phyloP scores from a whole-genome alignment of 192 early-diverging fungal species.

The Coemansia sp. region DNA sequence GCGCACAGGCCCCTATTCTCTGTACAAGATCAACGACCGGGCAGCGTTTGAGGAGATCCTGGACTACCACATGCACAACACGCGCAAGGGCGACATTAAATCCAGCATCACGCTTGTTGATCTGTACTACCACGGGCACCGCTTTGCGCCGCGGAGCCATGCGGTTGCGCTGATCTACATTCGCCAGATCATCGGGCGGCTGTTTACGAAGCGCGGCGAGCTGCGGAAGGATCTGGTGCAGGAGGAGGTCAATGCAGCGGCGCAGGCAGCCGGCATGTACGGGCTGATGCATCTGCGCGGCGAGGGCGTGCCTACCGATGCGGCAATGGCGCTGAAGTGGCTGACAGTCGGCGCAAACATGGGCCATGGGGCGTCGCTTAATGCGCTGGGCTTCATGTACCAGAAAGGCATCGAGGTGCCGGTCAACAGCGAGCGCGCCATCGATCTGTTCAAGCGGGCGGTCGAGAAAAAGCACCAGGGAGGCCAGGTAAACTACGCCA shows the following conservation, averaged over 20 bases:
- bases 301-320: slow-evolving; percentile 70
- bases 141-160: slow-evolving; percentile 35
- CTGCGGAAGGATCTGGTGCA: slow-evolving; percentile 23
- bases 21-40: slow-evolving; percentile 49
- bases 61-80: slow-evolving; percentile 64
- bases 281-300: slow-evolving; percentile 92
- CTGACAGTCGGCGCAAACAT: slow-evolving; percentile 68
- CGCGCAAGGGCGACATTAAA: slow-evolving; percentile 56
- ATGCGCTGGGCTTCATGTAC: slow-evolving; percentile 84
- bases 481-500: slow-evolving; percentile 74
- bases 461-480: slow-evolving; percentile 71
- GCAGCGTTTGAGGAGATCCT: slow-evolving; percentile 72
- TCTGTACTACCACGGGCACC: slow-evolving; percentile 77
- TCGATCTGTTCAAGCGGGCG: slow-evolving; percentile 66
- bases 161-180: slow-evolving; percentile 24
- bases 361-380: slow-evolving; percentile 64
- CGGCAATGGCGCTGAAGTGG: slow-evolving; percentile 70
- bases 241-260: slow-evolving; percentile 46
- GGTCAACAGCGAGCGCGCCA: slow-evolving; percentile 59
- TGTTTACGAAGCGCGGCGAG: slow-evolving; percentile 27
- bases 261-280: slow-evolving; percentile 74
- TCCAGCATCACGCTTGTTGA: slow-evolving; percentile 68
- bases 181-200: slow-evolving; percentile 13
- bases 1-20: slow-evolving; percentile 61
- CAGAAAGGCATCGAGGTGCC: slow-evolving; percentile 63